phyloP scores from a whole-genome alignment of 1,284 basidiomycete species.

The Ceratobasidium sp. region DNA sequence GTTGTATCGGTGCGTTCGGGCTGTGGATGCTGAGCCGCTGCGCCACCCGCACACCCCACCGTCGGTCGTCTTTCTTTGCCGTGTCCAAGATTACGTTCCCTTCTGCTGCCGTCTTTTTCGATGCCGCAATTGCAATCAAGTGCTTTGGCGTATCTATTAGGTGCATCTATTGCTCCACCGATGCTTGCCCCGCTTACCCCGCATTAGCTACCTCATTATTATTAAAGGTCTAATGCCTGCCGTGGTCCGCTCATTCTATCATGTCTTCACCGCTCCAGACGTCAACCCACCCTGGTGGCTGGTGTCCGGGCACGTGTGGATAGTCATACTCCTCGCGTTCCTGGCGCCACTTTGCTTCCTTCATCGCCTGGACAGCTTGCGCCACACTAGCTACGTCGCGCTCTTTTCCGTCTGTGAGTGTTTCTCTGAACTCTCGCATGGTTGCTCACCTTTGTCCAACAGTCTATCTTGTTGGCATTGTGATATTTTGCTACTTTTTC shows the following conservation, averaged over 20 bases:
- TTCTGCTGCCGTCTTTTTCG: constrained; percentile 83
- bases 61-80: constrained; percentile 86
- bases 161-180: constrained; percentile 57
- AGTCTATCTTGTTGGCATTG: constrained; percentile 81
- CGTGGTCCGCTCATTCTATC: constrained; percentile 86
- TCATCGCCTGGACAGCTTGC: constrained; percentile 80
- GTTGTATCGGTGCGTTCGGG: constrained; percentile 82
- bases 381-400: constrained; percentile 87
- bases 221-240: constrained; percentile 95
- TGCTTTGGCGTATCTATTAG: constrained; percentile 98
- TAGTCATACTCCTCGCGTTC: constrained; percentile 82
- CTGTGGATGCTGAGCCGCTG: constrained; percentile 90
- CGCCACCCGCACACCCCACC: constrained; percentile 79
- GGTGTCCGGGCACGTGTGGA: constrained; percentile 84
- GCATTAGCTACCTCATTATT: constrained; percentile 85
- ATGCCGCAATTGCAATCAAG: constrained; percentile 94
- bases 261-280: constrained; percentile 73
- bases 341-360: constrained; percentile 91
- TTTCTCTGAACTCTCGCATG: neutral
- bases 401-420: constrained; percentile 83
- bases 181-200: neutral
- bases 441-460: neutral
- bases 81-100: constrained; percentile 89
- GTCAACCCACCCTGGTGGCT: constrained; percentile 77
- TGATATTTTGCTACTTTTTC: constrained; percentile 76